Base-by-base conservation (phyloP, 2,329 filamentous ascomycete species). In the Fusarium napiforme region DNA sequence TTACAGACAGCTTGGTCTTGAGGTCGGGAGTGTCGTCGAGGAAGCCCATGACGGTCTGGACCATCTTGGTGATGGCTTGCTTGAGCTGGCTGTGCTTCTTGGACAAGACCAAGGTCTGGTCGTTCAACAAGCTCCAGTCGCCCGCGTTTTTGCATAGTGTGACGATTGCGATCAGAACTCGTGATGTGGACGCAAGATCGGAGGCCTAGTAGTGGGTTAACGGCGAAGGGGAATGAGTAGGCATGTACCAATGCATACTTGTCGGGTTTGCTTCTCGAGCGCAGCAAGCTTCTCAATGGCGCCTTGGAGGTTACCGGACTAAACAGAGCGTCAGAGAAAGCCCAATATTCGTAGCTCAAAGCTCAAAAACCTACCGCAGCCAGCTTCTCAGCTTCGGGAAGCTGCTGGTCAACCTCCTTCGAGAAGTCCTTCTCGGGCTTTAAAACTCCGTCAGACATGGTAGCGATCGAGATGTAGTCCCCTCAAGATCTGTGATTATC, bases 51-150 rank as follows among this genome's bases (percentile, higher is more conserved):
- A 97, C 95, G 53, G 92, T 93, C 87, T 99, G 96, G 69, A 99
- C 95, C 96, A 99, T 99, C 87, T 96, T 96, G 78, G 96, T 98
- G 79, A 95, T 96, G 80, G 96, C 96, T 85, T 98, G 96, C 85
- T 99, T 99, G 81, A 99, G 95, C 87, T 99, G 96, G 79, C 95
- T 94, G 93, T 99, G 96, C 87, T 99, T 99, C 91, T 99, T 99
- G 75, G 96, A 98, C 65, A 99, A 88, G 74, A 98, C 88, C 78
- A 97, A 88, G 72, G 97, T 94, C 85, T 99, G 96, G 85, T 99
- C 96, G 82, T 97, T 98, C 85, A 99, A 89, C 79, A 98, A 86
- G 82, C 91, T 92, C 96, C 96, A 99, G 83, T 99, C 95, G 76
- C 92, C 92, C 26, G 93, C 91, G 83, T 97, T 89, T 85, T 98